Evolutionary conservation across 2,329 filamentous ascomycete species (phyloP), one percentile per base, ranked within the genome.

Genomic region (Graphilbum fragrans): DNA sequence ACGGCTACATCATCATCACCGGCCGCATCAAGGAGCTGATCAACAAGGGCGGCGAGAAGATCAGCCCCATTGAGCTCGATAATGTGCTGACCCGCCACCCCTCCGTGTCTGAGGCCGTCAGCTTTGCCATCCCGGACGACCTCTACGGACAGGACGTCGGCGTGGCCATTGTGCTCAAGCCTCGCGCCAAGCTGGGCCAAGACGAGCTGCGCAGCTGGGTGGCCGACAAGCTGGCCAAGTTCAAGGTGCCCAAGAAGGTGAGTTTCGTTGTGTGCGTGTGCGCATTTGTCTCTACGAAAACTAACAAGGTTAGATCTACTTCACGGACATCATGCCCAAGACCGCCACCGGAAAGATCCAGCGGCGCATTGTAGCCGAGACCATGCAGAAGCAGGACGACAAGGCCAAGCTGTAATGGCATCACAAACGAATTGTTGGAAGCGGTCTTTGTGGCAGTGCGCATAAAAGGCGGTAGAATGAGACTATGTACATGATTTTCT

Each of bases 21-120:
- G 86, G 86, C n/a, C 72, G 86, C 41, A 93, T 93, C 64, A 94
- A 94, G 69, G 86, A 94, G 62, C 69, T 94, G 40, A 93, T 94
- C 67, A 87, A 87, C 63, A 88, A 90, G 62, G 85, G 82, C 42
- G 86, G 86, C 45, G 86, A 93, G 65, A 92, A 92, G 66, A 92
- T 93, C 56, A 84, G 78, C 50, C 86, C 86, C 1, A 88, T 92
- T 42, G 86, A 93, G 63, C 69, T 93, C 27, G 86, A 93, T 66
- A 93, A 93, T 50, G 76, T 83, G 12, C 66, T 93, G 22, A 70
- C 80, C n/a, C 72, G 81, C 43, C 76, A 90, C 55, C 75, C 81
- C 10, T 72, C 77, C 29, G 72, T 92, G 2, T 70, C 72, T 2
- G 86, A 93, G 61, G 86, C 82, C 4, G 86, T 92, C 32, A 84